Evolutionary conservation across 768 basidiomycete species (phyloP), one percentile per base, ranked within the genome.

Genomic region (Termitomyces sp.): DNA sequence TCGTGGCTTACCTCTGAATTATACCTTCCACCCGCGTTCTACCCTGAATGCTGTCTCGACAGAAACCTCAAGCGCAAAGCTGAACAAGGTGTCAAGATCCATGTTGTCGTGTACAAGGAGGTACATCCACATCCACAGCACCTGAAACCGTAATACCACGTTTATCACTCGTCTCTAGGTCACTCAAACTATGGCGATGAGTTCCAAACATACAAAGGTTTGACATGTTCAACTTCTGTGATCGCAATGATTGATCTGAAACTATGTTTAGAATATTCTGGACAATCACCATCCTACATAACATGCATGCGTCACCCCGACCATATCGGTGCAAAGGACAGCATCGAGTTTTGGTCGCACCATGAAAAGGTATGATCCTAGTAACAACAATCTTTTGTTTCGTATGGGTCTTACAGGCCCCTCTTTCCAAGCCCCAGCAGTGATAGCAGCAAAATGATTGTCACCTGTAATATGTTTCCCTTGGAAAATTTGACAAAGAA

Each of bases 1-100:
- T 91, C 91, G 92, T 95, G 94, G 94, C 81, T 98, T 57, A 90
- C 91, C 0, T 95, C 96, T 1, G 96, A 98, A 66, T 73, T 98
- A 3, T 97, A 93, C 71, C 86, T 98, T 35, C 97, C 96, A 1
- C 87, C 95, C 6, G 90, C 91, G 0, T 71, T 84, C 61, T 79
- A 91, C 66, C 86, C 87, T 6, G 86, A 97, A 70, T 99, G 87
- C 84, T 81, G 97, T 23, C 79, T 99, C 25, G 97, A 99, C 67
- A 74, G 84, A 32, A 66, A 98, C 12, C 76, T 98, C 47, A 76
- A 89, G 69, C 82, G 88, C 50, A 98, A 98, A 72, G 97, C 97
- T 0, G 77, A 92, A 64, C 75, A 96, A 63, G 97, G 96, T 20
- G 97, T 98, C 53, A 91, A 87, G 69, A 73, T 99, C 40, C 89